Base-by-base conservation (phyloP, 2,329 filamentous ascomycete genomes). In the Penicillium sp. region DNA sequence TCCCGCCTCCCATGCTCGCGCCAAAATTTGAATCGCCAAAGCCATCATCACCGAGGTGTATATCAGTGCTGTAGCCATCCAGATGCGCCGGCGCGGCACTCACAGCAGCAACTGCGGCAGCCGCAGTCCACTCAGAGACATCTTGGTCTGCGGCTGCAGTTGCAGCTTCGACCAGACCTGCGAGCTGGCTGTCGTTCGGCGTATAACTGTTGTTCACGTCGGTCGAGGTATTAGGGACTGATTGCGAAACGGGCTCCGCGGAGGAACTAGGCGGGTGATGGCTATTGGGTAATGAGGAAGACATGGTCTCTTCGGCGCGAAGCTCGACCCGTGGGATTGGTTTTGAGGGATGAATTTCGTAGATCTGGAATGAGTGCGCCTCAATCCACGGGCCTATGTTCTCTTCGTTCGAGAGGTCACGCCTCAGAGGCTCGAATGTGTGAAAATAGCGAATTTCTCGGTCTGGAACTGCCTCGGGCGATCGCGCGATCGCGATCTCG, bases 21-120 rank as follows among this genome's bases (percentile, higher is more conserved):
- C 54, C 57, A 33, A 67, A 64, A 18, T 55, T 56, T 16, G 58
- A 45, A 37, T 68, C 64, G 2, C 56, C 58, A 46, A 70, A 69
- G 2, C 60, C 57, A 36, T 69, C 67, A 21, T 68, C 66, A 7
- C 58, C 59, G 34, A 69, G 56, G 41, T 69, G 64, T 28, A 69
- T 63, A 4, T 68, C 65, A 6, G 59, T 40, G 2, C 56, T 54
- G 45, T 69, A 70, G 4, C 58, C 56, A 26, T 69, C 66, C n/a
- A 70, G 44, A 30, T 69, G 66, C 36, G 68, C 64, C 17, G 61
- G 53, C 2, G 55, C 75, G 54, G 56, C n/a, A n/a, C n/a, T n/a
- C n/a, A n/a, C n/a, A n/a, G n/a, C 74, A 58, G 44, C 71, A 64
- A 47, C 74, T 67, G 70, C 67, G 54, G 58, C 71, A 63, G 23